Evolutionary conservation across 1,284 basidiomycete species (phyloP).

Genomic region (Irpex sp.): DNA sequence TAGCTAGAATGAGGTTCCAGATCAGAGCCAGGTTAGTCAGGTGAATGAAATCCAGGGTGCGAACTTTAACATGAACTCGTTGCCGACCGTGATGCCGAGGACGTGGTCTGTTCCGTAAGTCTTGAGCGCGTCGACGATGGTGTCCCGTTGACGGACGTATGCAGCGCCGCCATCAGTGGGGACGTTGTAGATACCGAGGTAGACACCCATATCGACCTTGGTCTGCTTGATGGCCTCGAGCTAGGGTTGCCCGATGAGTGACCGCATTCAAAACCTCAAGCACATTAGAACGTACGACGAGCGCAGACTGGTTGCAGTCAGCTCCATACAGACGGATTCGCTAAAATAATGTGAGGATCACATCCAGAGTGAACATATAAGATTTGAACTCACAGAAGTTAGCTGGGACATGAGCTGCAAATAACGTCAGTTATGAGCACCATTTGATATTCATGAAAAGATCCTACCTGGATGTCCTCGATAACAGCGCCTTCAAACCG

Average conservation of each 20-base stretch:
- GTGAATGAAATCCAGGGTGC: constrained; percentile 20
- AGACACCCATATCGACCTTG: constrained; percentile 86
- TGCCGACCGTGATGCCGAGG: constrained; percentile 77
- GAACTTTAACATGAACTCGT: constrained; percentile 81
- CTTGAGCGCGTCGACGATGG: constrained; percentile 65
- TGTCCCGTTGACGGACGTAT: constrained; percentile 70
- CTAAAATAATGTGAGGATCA: constrained; percentile 16
- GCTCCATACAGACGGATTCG: constrained; percentile 56
- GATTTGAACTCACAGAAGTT: constrained; percentile 28
- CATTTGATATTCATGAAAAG: neutral
- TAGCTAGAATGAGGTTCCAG: constrained; percentile 38
- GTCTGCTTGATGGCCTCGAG: constrained; percentile 85
- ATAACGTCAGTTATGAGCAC: neutral
- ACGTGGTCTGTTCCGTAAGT: constrained; percentile 81
- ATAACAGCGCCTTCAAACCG: constrained; percentile 36
- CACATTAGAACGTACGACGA: constrained; percentile 34
- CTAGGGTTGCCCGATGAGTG: constrained; percentile 20
- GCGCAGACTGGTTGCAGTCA: constrained; percentile 54
- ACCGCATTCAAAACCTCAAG: too few species aligned
- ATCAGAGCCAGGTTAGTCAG: constrained; percentile 4
- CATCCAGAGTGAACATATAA: neutral
- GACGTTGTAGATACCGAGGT: constrained; percentile 75
- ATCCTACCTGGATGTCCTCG: constrained; percentile 45
- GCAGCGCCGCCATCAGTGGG: constrained; percentile 58
- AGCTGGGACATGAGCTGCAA: constrained; percentile 54